Percentiles rank a stretch among this genome's conserved stretches.
Evolutionary conservation across 1,139 yeast genomes (phyloP).

Genomic region (Candida tetrigidarum): DNA sequence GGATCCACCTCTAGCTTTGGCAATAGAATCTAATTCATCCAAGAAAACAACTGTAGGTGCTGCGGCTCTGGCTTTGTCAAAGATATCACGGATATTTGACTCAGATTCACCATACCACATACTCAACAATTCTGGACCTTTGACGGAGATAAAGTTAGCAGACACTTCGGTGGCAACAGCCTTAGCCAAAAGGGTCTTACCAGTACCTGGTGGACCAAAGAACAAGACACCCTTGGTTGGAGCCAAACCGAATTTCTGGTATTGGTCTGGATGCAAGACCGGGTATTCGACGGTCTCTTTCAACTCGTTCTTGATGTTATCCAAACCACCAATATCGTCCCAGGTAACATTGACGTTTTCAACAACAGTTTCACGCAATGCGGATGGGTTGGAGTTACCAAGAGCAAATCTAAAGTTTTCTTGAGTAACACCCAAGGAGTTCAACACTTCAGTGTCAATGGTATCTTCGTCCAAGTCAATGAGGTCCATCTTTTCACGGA

Average conservation of each 20-base stretch:
- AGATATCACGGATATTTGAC: constrained; percentile 94
- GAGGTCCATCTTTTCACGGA: constrained; percentile 98
- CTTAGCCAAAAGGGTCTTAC: constrained; percentile 96
- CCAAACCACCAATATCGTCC: constrained; percentile 98
- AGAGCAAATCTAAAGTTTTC: constrained; percentile 98
- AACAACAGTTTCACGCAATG: constrained; percentile 98
- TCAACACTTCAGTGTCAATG: constrained; percentile 96
- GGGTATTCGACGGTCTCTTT: constrained; percentile 99
- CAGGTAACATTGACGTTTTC: constrained; percentile 98
- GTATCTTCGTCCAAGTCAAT: constrained; percentile 98
- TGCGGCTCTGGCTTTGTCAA: constrained; percentile 98
- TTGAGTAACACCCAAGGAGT: constrained; percentile 97
- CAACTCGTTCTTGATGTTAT: constrained; percentile 92
- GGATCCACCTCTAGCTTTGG: constrained; percentile 95
- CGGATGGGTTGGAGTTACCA: constrained; percentile 98
- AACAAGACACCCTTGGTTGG: constrained; percentile 98
- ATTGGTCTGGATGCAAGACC: constrained; percentile 97
- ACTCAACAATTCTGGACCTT: constrained; percentile 96
- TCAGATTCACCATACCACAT: constrained; percentile 99
- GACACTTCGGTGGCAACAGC: constrained; percentile 99
- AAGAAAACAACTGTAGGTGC: constrained; percentile 98
- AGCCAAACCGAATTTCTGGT: constrained; percentile 95
- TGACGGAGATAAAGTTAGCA: constrained; percentile 94
- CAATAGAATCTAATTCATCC: constrained; percentile 97
- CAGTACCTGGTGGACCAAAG: constrained; percentile 99